Evolutionary conservation across 768 basidiomycete species (phyloP).

Genomic region (Leccinum imitatum): DNA sequence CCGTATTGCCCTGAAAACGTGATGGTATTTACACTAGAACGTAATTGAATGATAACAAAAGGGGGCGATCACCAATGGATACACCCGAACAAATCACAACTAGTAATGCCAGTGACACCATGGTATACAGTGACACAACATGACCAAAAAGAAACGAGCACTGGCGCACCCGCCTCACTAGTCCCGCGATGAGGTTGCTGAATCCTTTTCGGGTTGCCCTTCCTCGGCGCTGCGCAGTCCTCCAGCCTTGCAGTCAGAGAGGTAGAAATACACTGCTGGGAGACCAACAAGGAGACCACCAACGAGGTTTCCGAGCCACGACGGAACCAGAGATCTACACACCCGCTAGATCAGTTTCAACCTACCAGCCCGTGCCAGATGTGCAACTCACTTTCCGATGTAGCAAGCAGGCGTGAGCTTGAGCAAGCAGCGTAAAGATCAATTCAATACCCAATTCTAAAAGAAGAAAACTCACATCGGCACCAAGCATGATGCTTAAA

Average conservation of each 20-base stretch:
- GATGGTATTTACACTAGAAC: neutral
- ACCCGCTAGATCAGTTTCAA: slow-evolving; percentile 1
- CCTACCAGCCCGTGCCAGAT: too few relatives aligned
- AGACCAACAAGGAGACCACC: slow-evolving; percentile 64
- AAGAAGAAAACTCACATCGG: slow-evolving; percentile 47
- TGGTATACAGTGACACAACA: neutral
- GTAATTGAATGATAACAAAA: neutral
- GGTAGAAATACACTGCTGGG: slow-evolving; percentile 64
- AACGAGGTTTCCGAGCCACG: slow-evolving; percentile 65
- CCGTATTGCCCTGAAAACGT: neutral
- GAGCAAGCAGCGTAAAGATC: neutral
- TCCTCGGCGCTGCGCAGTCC: slow-evolving; percentile 44
- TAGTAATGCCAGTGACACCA: neutral
- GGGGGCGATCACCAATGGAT: neutral
- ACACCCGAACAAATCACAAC: neutral
- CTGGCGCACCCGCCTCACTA: neutral
- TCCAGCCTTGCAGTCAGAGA: slow-evolving; percentile 46
- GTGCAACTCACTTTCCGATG: slow-evolving; percentile 57
- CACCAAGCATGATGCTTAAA: slow-evolving; percentile 68
- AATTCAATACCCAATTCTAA: neutral
- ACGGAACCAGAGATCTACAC: slow-evolving; percentile 59
- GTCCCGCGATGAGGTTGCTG: neutral
- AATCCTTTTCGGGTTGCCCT: slow-evolving; percentile 19
- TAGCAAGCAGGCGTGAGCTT: slow-evolving; percentile 46
- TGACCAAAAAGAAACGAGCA: neutral